These are phyloP conservation scores for Chalara sp. DNA, from an alignment of 2,329 filamentous ascomycete species.

Conservation along the genomic window DNA sequence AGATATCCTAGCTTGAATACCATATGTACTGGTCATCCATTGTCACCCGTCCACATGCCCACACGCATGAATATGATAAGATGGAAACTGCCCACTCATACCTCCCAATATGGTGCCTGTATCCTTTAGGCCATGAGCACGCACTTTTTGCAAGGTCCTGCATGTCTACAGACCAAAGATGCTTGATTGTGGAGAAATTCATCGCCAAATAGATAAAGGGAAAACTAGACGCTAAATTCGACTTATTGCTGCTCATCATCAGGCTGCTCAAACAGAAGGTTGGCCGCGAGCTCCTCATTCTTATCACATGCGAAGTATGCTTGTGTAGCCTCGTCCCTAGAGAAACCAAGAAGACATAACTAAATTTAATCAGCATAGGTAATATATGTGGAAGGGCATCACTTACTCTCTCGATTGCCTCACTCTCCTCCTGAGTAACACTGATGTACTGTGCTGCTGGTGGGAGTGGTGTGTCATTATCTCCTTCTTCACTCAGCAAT, in stretches of 20 bases:
- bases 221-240: too few relatives aligned
- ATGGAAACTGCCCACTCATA: too few relatives aligned
- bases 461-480: conserved; percentile 77
- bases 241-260: conserved; percentile 60
- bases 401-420: conserved; percentile 89
- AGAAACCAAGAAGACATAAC: conserved; percentile 90
- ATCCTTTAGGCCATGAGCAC: too few relatives aligned
- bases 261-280: conserved; percentile 96
- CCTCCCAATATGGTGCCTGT: too few relatives aligned
- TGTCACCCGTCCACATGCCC: too few relatives aligned
- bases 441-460: conserved; percentile 84
- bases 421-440: conserved; percentile 92
- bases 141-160: too few relatives aligned
- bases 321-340: conserved; percentile 89
- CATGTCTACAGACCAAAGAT: too few relatives aligned
- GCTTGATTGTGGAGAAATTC: too few relatives aligned
- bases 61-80: too few relatives aligned
- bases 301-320: conserved; percentile 99
- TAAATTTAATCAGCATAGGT: conserved; percentile 29
- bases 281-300: conserved; percentile 96
- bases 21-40: conserved; percentile 1
- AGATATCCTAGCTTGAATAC: not conserved
- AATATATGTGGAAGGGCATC: not conserved
- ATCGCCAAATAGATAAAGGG: too few relatives aligned
- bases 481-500: conserved; percentile 79